Evolutionary conservation across 208 protist genomes (phyloP).

Genomic region (Trypanosoma lewisi): DNA sequence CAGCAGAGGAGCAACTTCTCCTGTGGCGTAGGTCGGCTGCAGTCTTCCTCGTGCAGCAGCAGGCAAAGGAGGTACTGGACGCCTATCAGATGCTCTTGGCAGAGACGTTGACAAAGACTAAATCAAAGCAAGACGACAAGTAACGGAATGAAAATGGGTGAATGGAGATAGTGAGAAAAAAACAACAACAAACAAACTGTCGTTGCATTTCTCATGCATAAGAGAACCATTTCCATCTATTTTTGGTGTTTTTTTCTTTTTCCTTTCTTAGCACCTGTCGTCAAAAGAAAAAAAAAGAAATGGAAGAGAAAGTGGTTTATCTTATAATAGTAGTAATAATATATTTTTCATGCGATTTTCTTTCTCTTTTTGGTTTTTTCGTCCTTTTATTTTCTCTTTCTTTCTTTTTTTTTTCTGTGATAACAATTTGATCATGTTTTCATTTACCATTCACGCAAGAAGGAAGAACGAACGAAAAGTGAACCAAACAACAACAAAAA

Average conservation of each 20-base stretch:
- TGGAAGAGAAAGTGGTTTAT: no score
- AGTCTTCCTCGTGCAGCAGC: slow-evolving; percentile 53
- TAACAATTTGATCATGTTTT: no score
- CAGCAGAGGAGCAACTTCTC: slow-evolving; percentile 46
- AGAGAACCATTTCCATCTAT: no score
- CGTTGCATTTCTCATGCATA: no score
- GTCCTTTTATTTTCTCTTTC: no score
- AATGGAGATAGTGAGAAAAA: background rate
- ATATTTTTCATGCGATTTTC: no score
- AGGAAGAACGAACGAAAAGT: background rate
- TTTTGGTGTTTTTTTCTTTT: no score
- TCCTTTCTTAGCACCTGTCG: no score
- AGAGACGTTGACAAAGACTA: slow-evolving; percentile 57
- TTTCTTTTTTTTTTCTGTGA: no score
- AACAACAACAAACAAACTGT: background rate
- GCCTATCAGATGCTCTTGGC: slow-evolving; percentile 67
- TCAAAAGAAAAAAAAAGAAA: no score
- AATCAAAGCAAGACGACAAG: background rate
- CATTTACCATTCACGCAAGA: background rate
- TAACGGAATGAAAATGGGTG: background rate
- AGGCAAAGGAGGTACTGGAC: slow-evolving; percentile 60
- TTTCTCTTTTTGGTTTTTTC: no score
- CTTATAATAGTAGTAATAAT: no score
- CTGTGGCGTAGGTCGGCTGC: slow-evolving; percentile 60
- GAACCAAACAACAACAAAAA: background rate